phyloP scores from a whole-genome alignment of 2,329 filamentous ascomycete genomes.

The Exophiala spinifera region DNA sequence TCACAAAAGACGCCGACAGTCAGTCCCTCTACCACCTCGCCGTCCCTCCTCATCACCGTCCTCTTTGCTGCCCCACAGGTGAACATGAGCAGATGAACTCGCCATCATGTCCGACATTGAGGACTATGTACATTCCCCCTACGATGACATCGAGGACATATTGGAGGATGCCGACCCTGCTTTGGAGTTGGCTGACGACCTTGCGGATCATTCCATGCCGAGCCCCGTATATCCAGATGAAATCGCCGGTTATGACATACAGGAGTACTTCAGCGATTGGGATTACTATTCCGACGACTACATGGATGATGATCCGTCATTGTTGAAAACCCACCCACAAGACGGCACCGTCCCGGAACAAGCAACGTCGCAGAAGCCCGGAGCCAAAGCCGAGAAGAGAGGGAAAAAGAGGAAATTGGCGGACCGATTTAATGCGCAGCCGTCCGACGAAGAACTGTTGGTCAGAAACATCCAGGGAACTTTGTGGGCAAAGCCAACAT shows the following conservation, averaged over 20 bases:
- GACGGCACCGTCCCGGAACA: constrained; percentile 4
- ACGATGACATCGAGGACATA: constrained; percentile 28
- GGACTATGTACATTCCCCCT: constrained; percentile 26
- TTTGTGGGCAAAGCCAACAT: constrained; percentile 38
- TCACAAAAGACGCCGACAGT: neutral
- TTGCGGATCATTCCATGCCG: constrained; percentile 41
- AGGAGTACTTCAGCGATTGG: constrained; percentile 45
- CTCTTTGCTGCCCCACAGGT: neutral
- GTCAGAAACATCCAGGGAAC: constrained; percentile 38
- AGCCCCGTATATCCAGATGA: constrained; percentile 42
- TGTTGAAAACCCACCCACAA: constrained; percentile 25
- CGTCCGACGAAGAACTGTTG: constrained; percentile 20
- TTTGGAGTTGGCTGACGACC: constrained; percentile 36
- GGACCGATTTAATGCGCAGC: constrained; percentile 19
- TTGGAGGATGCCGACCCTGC: constrained; percentile 27
- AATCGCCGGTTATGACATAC: constrained; percentile 36
- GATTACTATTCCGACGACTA: constrained; percentile 47
- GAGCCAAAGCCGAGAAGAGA: constrained; percentile 15
- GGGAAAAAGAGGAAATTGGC: constrained; percentile 30
- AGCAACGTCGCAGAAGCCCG: constrained; percentile 14
- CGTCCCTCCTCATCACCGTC: neutral
- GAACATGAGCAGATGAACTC: constrained; percentile 1
- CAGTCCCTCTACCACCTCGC: neutral
- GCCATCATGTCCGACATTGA: constrained; percentile 27
- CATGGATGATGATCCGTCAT: constrained; percentile 42